Evolutionary conservation across 2,329 filamentous ascomycete genomes (phyloP).

Genomic region (Scorias spongiosa): DNA sequence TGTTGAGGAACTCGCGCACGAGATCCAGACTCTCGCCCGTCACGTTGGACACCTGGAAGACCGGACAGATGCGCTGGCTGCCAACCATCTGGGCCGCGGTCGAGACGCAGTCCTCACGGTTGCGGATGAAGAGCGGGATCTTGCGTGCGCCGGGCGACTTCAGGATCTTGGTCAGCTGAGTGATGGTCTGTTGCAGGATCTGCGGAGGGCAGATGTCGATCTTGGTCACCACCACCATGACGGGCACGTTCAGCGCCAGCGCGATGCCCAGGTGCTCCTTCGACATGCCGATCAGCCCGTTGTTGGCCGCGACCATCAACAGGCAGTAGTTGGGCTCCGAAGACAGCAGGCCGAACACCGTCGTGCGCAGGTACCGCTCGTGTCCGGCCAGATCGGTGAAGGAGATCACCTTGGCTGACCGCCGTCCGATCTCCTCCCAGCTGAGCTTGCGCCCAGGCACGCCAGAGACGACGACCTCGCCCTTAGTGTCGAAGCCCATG

Average conservation of each 20-base stretch:
- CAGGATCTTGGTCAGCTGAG: constrained; percentile 79
- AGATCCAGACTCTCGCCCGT: constrained; percentile 83
- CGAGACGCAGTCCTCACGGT: constrained; percentile 79
- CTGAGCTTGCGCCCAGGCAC: constrained; percentile 75
- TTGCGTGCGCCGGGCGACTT: constrained; percentile 89
- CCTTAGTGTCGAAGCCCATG: constrained; percentile 84
- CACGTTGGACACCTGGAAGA: constrained; percentile 97
- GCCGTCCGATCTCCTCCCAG: constrained; percentile 95
- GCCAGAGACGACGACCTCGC: constrained; percentile 67
- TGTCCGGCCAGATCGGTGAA: constrained; percentile 94
- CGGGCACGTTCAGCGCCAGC: constrained; percentile 82
- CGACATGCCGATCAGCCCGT: constrained; percentile 93
- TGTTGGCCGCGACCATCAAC: constrained; percentile 96
- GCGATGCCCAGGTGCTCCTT: constrained; percentile 88
- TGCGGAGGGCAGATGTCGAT: constrained; percentile 96
- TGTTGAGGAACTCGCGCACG: constrained; percentile 85
- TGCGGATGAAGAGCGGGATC: constrained; percentile 90
- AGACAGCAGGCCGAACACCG: constrained; percentile 85
- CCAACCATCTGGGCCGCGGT: constrained; percentile 85
- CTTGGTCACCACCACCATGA: constrained; percentile 96
- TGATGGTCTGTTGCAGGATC: constrained; percentile 84
- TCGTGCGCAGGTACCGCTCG: constrained; percentile 87
- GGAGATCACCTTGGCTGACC: constrained; percentile 87
- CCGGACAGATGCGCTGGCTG: constrained; percentile 83
- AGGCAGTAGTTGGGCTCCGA: constrained; percentile 95